Percentiles rank a stretch among this genome's conserved stretches.
Evolutionary conservation across 345 rosid species (phyloP).

Genomic region (Clarkia xantiana): DNA sequence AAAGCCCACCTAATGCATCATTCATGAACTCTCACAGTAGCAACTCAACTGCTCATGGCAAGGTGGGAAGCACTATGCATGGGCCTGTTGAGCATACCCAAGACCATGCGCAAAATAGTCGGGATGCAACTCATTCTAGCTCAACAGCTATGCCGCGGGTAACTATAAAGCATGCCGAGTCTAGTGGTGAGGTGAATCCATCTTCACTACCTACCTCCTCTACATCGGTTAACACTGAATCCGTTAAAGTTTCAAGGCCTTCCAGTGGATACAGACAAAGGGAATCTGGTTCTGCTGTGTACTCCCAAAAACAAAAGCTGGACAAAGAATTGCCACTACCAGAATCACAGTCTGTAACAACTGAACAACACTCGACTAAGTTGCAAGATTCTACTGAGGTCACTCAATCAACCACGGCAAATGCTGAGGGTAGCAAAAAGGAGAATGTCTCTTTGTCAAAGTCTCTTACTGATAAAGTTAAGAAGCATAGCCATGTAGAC

Average conservation of each 20-base stretch:
- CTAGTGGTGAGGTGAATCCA: conserved; percentile 26
- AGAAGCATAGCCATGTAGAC: conserved; percentile 16
- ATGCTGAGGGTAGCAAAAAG: conserved; percentile 21
- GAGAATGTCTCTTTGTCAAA: conserved; percentile 33
- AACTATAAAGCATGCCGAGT: conserved; percentile 34
- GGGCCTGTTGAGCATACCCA: conserved; percentile 21
- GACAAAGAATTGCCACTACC: conserved; percentile 19
- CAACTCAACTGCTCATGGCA: conserved; percentile 25
- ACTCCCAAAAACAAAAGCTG: conserved; percentile 23
- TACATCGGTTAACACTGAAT: conserved; percentile 29
- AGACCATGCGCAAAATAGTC: conserved; percentile 18
- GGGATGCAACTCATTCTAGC: conserved; percentile 22
- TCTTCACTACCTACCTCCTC: conserved; percentile 12
- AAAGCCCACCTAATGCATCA: conserved; percentile 47
- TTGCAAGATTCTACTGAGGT: conserved; percentile 20
- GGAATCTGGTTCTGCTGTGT: conserved; percentile 21
- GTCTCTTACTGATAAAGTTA: conserved; percentile 40
- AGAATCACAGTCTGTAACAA: conserved; percentile 13
- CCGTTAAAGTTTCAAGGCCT: conserved; percentile 21
- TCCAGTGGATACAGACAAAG: conserved; percentile 27
- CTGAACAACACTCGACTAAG: conserved; percentile 16
- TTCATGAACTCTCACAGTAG: conserved; percentile 28
- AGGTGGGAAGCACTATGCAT: conserved; percentile 22
- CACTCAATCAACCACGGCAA: conserved; percentile 8
- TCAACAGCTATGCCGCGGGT: conserved; percentile 30